Evolutionary conservation across 495 filamentous ascomycete genomes (phyloP).

Genomic region (Penicillium bovifimosum): DNA sequence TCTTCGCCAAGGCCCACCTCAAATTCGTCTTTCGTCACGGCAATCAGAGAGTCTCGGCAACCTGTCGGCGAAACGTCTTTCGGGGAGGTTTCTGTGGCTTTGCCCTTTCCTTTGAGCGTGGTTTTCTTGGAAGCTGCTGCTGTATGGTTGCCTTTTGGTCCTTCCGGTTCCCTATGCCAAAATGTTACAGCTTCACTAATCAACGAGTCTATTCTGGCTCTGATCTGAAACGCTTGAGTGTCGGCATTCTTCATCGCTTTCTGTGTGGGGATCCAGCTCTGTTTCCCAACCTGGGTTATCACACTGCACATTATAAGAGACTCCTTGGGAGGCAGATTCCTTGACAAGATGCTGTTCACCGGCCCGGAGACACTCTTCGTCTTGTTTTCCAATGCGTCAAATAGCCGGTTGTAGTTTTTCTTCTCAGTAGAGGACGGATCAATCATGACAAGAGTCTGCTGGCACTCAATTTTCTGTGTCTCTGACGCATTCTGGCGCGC

Average conservation of each 20-base stretch:
- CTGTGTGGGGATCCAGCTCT: conserved; percentile 1
- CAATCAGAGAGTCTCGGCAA: background rate
- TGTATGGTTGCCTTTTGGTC: background rate
- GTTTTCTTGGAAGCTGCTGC: no score
- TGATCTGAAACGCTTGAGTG: background rate
- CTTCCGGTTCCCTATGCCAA: background rate
- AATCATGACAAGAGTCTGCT: conserved; percentile 34
- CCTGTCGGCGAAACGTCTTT: background rate
- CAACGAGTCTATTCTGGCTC: background rate
- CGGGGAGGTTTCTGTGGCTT: no score
- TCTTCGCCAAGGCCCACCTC: background rate
- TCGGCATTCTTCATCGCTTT: background rate
- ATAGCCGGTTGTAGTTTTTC: conserved; percentile 43
- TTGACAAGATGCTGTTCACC: conserved; percentile 39
- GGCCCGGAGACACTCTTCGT: conserved; percentile 12
- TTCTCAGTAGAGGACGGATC: conserved; percentile 36
- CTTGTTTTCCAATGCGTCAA: conserved; percentile 38
- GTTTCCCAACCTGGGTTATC: conserved; percentile 17
- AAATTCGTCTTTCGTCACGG: background rate
- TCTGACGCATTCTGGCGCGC: conserved; percentile 47
- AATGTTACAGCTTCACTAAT: background rate
- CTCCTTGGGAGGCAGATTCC: conserved; percentile 37
- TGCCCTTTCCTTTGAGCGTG: no score
- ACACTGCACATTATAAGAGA: conserved; percentile 46
- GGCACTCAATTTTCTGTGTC: conserved; percentile 38